A percentile compares a stretch with the other conserved stretches of the same genome.
Conservation (phyloP, 768 basidiomycete genomes). For the Rhodosporidiobolus odoratus region DNA sequence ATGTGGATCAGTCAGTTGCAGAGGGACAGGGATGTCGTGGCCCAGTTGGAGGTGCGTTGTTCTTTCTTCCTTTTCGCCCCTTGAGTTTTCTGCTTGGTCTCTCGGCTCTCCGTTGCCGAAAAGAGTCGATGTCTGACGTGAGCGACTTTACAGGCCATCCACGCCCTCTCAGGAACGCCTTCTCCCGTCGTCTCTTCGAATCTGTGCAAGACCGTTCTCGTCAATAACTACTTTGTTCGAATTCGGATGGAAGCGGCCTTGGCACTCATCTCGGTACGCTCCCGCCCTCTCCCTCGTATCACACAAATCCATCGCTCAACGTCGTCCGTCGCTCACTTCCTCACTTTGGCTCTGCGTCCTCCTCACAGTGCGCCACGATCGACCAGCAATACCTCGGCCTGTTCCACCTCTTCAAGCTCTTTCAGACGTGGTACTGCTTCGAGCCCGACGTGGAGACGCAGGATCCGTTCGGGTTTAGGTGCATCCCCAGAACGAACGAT, state of each 20-base stretch:
- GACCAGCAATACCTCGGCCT: conserved; percentile 80
- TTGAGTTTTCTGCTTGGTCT: fast-evolving
- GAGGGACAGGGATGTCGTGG: conserved; percentile 91
- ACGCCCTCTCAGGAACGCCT: conserved; percentile 59
- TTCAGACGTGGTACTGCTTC: conserved; percentile 75
- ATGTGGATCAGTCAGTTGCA: conserved; percentile 98
- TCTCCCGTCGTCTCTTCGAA: conserved; percentile 73
- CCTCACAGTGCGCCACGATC: conserved; percentile 69
- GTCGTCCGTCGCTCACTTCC: not conserved
- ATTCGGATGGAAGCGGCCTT: conserved; percentile 90
- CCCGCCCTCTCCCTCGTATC: not conserved
- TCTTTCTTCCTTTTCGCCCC: not conserved
- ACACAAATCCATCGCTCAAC: not conserved
- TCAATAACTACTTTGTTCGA: conserved; percentile 91
- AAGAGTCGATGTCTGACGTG: too few relatives aligned
- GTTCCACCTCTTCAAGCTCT: conserved; percentile 93
- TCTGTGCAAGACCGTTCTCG: conserved; percentile 85
- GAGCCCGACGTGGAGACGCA: conserved; percentile 58
- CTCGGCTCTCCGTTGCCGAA: too few relatives aligned
- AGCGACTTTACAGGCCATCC: too few relatives aligned
- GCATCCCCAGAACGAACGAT: conserved; percentile 91
- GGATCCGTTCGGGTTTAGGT: conserved; percentile 76
- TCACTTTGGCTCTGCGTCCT: not conserved
- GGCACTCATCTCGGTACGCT: conserved; percentile 53
- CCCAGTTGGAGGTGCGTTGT: conserved; percentile 81